Evolutionary conservation across 495 filamentous ascomycete species (phyloP).

Genomic region (Neurospora tetraspora): DNA sequence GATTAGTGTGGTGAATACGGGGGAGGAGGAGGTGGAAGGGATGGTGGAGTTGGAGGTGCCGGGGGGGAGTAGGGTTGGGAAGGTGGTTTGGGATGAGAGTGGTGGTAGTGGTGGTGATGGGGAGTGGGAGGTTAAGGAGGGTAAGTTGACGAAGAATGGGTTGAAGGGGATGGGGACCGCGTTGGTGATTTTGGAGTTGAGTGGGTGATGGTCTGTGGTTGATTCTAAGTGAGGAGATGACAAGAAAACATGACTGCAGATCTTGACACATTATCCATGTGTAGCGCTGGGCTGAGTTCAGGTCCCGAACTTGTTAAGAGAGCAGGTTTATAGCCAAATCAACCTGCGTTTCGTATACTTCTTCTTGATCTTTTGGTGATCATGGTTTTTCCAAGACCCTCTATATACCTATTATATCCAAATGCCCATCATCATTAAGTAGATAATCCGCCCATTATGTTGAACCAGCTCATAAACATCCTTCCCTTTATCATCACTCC

Average conservation of each 20-base stretch:
- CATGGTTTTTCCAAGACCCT: neutral
- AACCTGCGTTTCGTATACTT: neutral
- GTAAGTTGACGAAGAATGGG: conserved; percentile 8
- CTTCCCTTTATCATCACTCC: neutral
- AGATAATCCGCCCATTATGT: neutral
- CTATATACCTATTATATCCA: neutral
- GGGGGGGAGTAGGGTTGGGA: neutral
- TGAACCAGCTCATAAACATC: neutral
- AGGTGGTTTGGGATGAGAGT: conserved; percentile 8
- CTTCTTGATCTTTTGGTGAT: neutral
- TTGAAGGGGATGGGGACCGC: conserved; percentile 17
- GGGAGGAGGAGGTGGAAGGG: conserved; percentile 16
- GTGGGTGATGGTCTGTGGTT: neutral
- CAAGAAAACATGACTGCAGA: no score
- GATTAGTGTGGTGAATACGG: conserved; percentile 36
- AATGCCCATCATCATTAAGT: neutral
- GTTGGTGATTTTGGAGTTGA: conserved; percentile 15
- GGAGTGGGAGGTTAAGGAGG: conserved; percentile 14
- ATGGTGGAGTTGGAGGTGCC: conserved; percentile 19
- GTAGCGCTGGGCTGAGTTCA: no score
- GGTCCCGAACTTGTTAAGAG: neutral
- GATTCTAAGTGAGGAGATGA: neutral
- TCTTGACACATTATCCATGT: neutral
- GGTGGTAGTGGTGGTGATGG: conserved; percentile 11
- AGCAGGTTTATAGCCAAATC: neutral